Evolutionary conservation across 75 land plant genomes (phyloP), one percentile per base, ranked within the genome.

Genomic region (Pinus albicaulis): DNA sequence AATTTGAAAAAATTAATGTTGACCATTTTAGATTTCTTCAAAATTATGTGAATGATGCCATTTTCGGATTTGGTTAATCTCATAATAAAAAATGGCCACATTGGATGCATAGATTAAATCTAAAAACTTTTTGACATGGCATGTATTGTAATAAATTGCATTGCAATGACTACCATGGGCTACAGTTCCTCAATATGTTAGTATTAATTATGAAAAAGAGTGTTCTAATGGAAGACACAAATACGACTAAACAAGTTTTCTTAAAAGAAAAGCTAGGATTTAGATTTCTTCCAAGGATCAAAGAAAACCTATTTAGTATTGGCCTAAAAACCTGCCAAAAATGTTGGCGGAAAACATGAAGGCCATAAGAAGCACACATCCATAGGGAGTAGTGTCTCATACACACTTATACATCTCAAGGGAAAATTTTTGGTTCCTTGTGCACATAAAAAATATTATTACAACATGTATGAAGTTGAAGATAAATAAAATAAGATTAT

Each of bases 361-460:
- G 36, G 20, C 16, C 38, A 20, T 11, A 6, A 68, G 71, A 20
- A 68, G 41, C 48, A 68, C 34, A 10, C 19, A 15, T 38, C 41
- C 41, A 68, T 61, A 25, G 26, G 28, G 64, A 61, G 28, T 1
- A 20, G 11, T 36, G 10, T 38, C 71, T 41, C 13, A 68, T 8
- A 68, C 52, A 53, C 71, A 68, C 71, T 19, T 68, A 64, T 26
- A 64, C 71, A 8, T 68, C 71, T 20, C 23, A 34, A 20, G 53
- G 48, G 3, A 11, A 11, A 68, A 68, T 12, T 41, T 68, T 53
- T 22, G 41, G 71, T 68, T 38, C 71, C 71, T 68, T 68, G 53
- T 68, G 71, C 48, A 68, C 23, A 68, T 22, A 41, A 7, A 38
- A 68, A 41, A 36, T 1, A 44, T 65, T 68, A 41, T 19, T 36